A percentile compares a stretch with the other conserved stretches of the same genome.
phyloP scores from a whole-genome alignment of 345 rosid genomes.

The Toxicodendron radicans region DNA sequence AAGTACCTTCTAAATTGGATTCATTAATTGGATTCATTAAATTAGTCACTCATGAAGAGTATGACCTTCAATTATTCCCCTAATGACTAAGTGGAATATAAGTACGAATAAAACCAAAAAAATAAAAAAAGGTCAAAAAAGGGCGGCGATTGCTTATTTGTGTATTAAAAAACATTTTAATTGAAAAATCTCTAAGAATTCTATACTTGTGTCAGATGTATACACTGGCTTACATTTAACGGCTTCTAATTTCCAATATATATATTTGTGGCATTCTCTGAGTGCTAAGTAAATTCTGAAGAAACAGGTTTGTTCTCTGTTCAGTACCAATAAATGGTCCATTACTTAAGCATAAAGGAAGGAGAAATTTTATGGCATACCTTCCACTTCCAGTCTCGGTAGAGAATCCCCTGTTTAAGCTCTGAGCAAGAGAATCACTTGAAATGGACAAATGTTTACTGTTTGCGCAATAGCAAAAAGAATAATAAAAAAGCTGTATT shows the following conservation, averaged over 20 bases:
- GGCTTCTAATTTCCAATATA: too few relatives aligned
- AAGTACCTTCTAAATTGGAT: too few relatives aligned
- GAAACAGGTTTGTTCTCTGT: background rate
- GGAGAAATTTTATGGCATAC: slow-evolving; percentile 5
- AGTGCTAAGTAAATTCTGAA: background rate
- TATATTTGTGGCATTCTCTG: background rate
- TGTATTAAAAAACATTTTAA: background rate
- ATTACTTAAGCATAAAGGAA: background rate
- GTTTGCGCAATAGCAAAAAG: background rate
- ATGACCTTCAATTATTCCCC: too few relatives aligned
- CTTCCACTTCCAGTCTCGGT: slow-evolving; percentile 27
- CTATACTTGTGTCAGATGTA: too few relatives aligned
- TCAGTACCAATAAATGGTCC: background rate
- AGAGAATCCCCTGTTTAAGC: slow-evolving; percentile 27
- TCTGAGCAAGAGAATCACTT: slow-evolving; percentile 16
- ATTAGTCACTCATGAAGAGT: too few relatives aligned
- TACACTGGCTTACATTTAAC: too few relatives aligned
- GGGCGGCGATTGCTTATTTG: background rate
- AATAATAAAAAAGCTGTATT: background rate
- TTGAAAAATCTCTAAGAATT: background rate
- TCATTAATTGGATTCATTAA: too few relatives aligned
- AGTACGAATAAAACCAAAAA: background rate
- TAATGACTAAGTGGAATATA: too few relatives aligned
- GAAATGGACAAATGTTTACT: slow-evolving; percentile 17
- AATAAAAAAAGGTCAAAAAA: background rate